phyloP scores from a whole-genome alignment of 1,139 yeast genomes.

The Yamadazyma jaroonii region DNA sequence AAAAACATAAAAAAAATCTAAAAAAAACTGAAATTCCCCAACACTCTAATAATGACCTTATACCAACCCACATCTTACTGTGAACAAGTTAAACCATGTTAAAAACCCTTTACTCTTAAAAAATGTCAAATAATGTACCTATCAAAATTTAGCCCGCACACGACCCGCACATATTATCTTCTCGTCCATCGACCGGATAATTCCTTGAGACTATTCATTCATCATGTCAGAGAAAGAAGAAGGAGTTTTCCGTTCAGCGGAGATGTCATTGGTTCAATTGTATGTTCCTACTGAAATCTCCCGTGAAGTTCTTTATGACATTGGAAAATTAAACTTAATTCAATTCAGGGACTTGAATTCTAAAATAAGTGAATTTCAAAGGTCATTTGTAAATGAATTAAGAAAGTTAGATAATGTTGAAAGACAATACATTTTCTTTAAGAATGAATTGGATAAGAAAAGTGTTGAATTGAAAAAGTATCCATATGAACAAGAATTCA shows the following conservation, averaged over 20 bases:
- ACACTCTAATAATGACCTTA: too few species aligned
- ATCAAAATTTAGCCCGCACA: too few species aligned
- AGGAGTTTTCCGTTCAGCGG: constrained; percentile 82
- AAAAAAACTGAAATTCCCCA: too few species aligned
- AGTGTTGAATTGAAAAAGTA: constrained; percentile 42
- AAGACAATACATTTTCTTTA: constrained; percentile 57
- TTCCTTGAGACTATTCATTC: not conserved
- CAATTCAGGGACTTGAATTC: constrained; percentile 72
- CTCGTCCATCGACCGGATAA: not conserved
- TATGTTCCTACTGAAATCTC: constrained; percentile 72
- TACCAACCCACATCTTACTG: too few species aligned
- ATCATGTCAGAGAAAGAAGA: constrained; percentile 41
- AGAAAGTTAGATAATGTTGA: constrained; percentile 67
- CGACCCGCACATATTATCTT: not conserved
- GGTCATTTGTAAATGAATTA: constrained; percentile 68
- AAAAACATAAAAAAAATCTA: too few species aligned
- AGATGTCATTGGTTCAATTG: constrained; percentile 72
- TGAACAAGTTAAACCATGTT: too few species aligned
- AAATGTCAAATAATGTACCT: too few species aligned
- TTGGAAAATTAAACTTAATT: constrained; percentile 62
- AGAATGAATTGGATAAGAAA: constrained; percentile 46
- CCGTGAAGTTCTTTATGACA: constrained; percentile 59
- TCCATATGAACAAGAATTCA: constrained; percentile 44
- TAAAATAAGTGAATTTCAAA: constrained; percentile 67
- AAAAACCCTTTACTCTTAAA: too few species aligned